A percentile compares a stretch with the other conserved stretches of the same genome.
Evolutionary conservation across 257 asterid species (phyloP).

Genomic region (Thymus mandschuricus): DNA sequence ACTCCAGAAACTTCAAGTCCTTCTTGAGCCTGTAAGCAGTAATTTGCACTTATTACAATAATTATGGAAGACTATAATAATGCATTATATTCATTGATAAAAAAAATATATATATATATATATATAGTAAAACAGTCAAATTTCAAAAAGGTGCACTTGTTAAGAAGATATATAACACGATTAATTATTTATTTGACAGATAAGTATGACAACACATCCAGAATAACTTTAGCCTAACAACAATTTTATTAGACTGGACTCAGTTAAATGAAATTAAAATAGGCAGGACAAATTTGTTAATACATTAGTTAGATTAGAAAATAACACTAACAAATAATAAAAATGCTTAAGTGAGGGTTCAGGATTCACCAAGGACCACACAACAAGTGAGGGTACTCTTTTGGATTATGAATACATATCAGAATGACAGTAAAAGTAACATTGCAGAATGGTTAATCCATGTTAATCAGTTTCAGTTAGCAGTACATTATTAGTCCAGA

Average conservation of each 20-base stretch:
- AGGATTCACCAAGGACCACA: slow-evolving; percentile 7
- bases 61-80: not conserved
- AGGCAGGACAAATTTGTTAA: not conserved
- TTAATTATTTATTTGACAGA: not conserved
- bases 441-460: slow-evolving; percentile 4
- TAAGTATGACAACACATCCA: slow-evolving; percentile 14
- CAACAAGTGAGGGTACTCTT: not conserved
- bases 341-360: not conserved
- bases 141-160: not conserved
- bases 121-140: no score
- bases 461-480: slow-evolving; percentile 4
- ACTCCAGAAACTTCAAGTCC: slow-evolving; percentile 82
- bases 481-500: slow-evolving; percentile 2
- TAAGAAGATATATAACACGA: not conserved
- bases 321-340: no score
- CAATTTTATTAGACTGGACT: not conserved
- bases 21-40: slow-evolving; percentile 75
- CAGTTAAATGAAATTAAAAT: not conserved
- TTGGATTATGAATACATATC: slow-evolving; percentile 6
- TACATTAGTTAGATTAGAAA: not conserved
- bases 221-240: slow-evolving; percentile 4
- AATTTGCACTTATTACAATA: slow-evolving; percentile 29
- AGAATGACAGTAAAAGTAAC: slow-evolving; percentile 6
- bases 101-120: no score
- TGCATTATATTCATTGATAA: no score